These are phyloP conservation scores for Flammula alnicola DNA, from an alignment of 1,284 basidiomycete genomes.

Conservation along the genomic window DNA sequence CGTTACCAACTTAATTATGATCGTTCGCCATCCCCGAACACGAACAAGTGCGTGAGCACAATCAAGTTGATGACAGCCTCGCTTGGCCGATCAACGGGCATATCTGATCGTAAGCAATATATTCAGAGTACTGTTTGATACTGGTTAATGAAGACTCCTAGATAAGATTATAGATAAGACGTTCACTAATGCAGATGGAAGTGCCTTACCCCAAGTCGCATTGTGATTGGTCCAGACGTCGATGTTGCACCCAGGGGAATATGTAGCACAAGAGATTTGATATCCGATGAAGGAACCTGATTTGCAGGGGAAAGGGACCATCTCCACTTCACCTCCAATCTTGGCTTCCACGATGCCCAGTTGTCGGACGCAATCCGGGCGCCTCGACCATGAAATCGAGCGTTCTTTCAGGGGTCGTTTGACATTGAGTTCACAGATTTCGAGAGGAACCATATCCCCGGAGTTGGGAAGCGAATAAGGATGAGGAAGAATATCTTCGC, in stretches of 20 bases:
- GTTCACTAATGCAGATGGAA: background rate
- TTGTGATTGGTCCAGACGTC: conserved; percentile 35
- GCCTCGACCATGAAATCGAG: conserved; percentile 27
- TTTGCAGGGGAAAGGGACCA: conserved; percentile 27
- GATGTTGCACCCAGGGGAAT: conserved; percentile 24
- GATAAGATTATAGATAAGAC: background rate
- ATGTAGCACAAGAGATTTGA: conserved; percentile 28
- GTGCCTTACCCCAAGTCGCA: conserved; percentile 31
- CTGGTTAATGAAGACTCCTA: conserved; percentile 27
- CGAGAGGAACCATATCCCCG: conserved; percentile 21
- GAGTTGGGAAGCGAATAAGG: conserved; percentile 23
- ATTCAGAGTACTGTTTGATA: conserved; percentile 22
- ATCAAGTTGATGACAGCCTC: too few relatives aligned
- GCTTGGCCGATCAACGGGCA: too few relatives aligned
- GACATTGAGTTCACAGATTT: conserved; percentile 29
- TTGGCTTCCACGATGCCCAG: conserved; percentile 25
- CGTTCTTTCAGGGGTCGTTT: conserved; percentile 25
- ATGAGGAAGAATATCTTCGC: conserved; percentile 26
- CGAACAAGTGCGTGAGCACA: too few relatives aligned
- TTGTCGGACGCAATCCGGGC: conserved; percentile 23
- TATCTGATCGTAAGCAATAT: too few relatives aligned
- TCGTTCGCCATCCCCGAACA: too few relatives aligned
- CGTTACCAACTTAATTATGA: too few relatives aligned
- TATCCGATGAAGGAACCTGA: conserved; percentile 29
- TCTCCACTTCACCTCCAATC: conserved; percentile 27